Base-by-base conservation (phyloP, 306 rosid genomes). In the Astragalus glycyphyllos region DNA sequence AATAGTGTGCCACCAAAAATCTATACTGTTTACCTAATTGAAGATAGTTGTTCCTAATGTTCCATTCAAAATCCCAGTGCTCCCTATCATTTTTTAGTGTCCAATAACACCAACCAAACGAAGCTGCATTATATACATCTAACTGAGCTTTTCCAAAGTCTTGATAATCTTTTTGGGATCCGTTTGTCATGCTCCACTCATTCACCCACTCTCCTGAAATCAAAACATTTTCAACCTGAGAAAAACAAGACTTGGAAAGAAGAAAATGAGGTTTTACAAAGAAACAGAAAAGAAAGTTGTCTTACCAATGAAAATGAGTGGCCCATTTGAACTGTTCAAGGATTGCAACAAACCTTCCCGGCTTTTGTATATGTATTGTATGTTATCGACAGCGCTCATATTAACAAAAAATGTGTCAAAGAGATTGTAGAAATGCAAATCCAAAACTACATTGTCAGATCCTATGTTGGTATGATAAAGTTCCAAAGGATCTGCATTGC, bases 41-140 rank as follows among this genome's bases (percentile, higher is more conserved):
- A 73, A 92, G 97, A 85, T 75, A 86, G 35, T 79, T 79, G 81
- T 86, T 86, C 79, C 80, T 86, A 73, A 88, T 85, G 81, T 80
- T 93, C 97, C 97, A 88, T 76, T 88, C 89, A 80, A 88, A 90
- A 86, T 90, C 93, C 97, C 97, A 93, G 82, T 90, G 97, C 38
- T 73, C 57, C 77, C 82, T 73, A 66, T 88, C 97, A 77, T 88
- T 88, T 75, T 88, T 93, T 0, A 93, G 72, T 4, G 96, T 90
- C 97, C 97, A 90, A 76, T 88, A 90, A 15, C 90, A 74, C 93
- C 97, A 92, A 66, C 98, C 98, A 86, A 90, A 88, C 46, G 93
- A 90, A 77, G 91, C 96, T 65, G 83, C 76, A 48, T 82, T 71
- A 60, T 88, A 92, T 10, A 84, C 96, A 46, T 90, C 96, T 68